phyloP scores from a whole-genome alignment of 2,329 filamentous ascomycete species.

The Alternaria alternata region DNA sequence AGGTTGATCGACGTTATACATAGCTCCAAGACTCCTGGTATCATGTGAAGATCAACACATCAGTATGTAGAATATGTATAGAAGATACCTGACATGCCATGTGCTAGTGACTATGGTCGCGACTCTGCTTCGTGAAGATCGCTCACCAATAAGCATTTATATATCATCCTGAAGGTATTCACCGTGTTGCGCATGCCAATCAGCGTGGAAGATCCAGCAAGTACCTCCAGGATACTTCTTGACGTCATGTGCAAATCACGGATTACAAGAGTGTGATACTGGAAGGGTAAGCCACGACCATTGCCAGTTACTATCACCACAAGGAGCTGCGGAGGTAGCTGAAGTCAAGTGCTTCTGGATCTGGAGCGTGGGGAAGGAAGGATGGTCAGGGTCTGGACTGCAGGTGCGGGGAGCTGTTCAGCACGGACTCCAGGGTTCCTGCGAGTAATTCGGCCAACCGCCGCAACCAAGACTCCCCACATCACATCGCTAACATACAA shows the following conservation, averaged over 20 bases:
- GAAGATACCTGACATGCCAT: not conserved
- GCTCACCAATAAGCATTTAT: not conserved
- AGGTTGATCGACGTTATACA: not conserved
- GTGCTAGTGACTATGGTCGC: not conserved
- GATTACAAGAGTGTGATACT: not conserved
- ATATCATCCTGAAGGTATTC: not conserved
- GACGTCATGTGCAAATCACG: too few relatives aligned
- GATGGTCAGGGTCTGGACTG: slow-evolving; percentile 4
- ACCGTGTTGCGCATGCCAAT: not conserved
- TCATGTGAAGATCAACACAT: not conserved
- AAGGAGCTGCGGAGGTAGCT: not conserved
- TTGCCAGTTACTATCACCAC: not conserved
- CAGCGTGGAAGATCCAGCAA: not conserved
- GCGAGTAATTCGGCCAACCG: slow-evolving; percentile 10
- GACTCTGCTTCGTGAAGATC: not conserved
- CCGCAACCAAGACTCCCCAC: not conserved
- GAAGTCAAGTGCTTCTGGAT: not conserved
- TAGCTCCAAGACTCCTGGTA: not conserved
- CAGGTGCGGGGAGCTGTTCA: slow-evolving; percentile 16
- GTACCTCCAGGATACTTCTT: too few relatives aligned
- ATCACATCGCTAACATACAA: not conserved
- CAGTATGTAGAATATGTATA: not conserved
- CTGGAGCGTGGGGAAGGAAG: not conserved
- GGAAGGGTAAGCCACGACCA: not conserved
- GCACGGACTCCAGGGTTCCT: slow-evolving; percentile 15